Evolutionary conservation across 2,329 filamentous ascomycete genomes (phyloP).

Genomic region (Dothistroma pini): DNA sequence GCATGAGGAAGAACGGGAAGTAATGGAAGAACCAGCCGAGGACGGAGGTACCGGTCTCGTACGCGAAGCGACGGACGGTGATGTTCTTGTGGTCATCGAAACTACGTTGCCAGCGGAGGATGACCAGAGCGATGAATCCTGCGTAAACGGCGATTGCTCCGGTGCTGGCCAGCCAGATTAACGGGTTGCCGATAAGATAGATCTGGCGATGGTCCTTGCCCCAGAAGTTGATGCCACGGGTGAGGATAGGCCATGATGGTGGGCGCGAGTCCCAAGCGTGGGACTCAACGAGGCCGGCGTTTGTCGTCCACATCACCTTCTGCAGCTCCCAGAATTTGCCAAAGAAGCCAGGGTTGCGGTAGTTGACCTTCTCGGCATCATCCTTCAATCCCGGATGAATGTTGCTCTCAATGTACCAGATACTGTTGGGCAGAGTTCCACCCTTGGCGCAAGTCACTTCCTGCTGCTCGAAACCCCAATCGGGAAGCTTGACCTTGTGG

Average conservation of each 20-base stretch:
- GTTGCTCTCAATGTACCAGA: conserved; percentile 96
- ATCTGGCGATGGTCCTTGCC: conserved; percentile 90
- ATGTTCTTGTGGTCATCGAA: conserved; percentile 78
- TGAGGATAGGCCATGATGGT: conserved; percentile 84
- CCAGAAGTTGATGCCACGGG: conserved; percentile 99
- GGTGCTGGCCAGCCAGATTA: conserved; percentile 92
- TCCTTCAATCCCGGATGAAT: conserved; percentile 71
- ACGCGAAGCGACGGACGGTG: conserved; percentile 95
- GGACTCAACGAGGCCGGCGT: conserved; percentile 91
- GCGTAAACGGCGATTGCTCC: conserved; percentile 72
- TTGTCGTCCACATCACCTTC: conserved; percentile 98
- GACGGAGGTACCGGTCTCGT: conserved; percentile 85
- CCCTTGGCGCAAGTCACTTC: conserved; percentile 96
- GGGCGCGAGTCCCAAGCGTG: conserved; percentile 98
- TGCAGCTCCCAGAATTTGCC: conserved; percentile 98
- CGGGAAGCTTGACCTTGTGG: conserved; percentile 97
- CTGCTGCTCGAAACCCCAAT: conserved; percentile 97
- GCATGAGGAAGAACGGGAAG: conserved; percentile 98
- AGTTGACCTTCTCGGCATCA: conserved; percentile 90
- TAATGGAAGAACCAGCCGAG: conserved; percentile 97
- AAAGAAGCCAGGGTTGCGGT: conserved; percentile 89
- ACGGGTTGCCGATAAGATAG: conserved; percentile 90
- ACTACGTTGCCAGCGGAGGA: conserved; percentile 91
- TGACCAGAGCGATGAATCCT: conserved; percentile 79
- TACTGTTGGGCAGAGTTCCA: conserved; percentile 88